Conservation (phyloP, 1,284 basidiomycete species). For the Xanthoconium separans region DNA sequence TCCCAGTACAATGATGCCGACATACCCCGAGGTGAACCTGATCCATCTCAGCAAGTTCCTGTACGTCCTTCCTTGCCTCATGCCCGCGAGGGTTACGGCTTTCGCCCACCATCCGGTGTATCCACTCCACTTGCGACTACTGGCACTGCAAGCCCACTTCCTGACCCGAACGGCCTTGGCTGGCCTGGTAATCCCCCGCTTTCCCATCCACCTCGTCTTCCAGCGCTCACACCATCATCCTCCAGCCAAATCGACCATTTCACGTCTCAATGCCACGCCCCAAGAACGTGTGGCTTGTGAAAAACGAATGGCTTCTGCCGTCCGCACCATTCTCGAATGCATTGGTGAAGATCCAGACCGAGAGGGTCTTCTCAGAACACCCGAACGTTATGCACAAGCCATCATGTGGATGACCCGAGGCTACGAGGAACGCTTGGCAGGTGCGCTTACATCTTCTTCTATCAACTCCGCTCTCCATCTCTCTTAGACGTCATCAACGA, state of each 20-base stretch:
- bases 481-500: constrained; percentile 93
- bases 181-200: constrained; percentile 76
- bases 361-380: constrained; percentile 89
- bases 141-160: constrained; percentile 48
- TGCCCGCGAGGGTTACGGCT: constrained; percentile 77
- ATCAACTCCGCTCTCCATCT: constrained; percentile 7
- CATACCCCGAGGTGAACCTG: constrained; percentile 5
- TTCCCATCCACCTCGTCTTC: constrained; percentile 7
- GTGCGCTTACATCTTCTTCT: constrained; percentile 39
- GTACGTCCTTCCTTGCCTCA: constrained; percentile 31
- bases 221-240: constrained; percentile 8
- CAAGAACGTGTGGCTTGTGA: constrained; percentile 73
- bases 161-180: constrained; percentile 86
- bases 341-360: constrained; percentile 98
- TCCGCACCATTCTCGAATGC: constrained; percentile 93
- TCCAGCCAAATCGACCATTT: constrained; percentile 86
- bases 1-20: constrained; percentile 10
- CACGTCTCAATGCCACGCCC: constrained; percentile 77
- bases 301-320: constrained; percentile 78
- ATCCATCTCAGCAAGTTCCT: constrained; percentile 13
- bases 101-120: constrained; percentile 65
- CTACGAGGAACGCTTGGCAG: constrained; percentile 92
- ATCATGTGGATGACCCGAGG: constrained; percentile 99
- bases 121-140: constrained; percentile 55
- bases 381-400: constrained; percentile 95